Conservation (phyloP, 768 basidiomycete genomes). For the Amanita fuliginea region DNA sequence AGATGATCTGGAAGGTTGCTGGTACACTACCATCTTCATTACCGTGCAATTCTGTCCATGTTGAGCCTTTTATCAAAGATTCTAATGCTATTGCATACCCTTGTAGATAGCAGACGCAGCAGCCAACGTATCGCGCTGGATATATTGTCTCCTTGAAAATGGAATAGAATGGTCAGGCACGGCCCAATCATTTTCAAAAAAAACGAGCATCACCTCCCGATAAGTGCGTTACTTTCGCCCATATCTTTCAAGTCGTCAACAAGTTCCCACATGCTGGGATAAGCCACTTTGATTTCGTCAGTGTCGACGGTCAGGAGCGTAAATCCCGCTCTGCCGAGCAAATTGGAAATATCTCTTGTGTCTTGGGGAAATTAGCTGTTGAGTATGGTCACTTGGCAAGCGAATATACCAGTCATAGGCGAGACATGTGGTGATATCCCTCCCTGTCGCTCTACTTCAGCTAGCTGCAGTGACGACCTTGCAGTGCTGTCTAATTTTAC, state of each 20-base stretch:
- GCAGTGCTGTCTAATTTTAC: background rate
- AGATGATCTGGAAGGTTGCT: slow-evolving; percentile 95
- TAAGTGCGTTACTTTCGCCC: slow-evolving; percentile 91
- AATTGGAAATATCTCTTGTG: slow-evolving; percentile 85
- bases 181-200: background rate
- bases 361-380: slow-evolving; percentile 33
- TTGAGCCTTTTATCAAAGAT: background rate
- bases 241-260: slow-evolving; percentile 90
- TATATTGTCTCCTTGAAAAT: slow-evolving; percentile 41
- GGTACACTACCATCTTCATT: slow-evolving; percentile 76
- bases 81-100: slow-evolving; percentile 33
- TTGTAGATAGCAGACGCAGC: slow-evolving; percentile 92
- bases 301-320: slow-evolving; percentile 89
- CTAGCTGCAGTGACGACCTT: slow-evolving; percentile 88
- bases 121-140: slow-evolving; percentile 77
- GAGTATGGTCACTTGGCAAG: background rate
- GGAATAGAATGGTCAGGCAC: slow-evolving; percentile 1
- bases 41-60: slow-evolving; percentile 64
- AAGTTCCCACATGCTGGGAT: slow-evolving; percentile 95
- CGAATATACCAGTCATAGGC: slow-evolving; percentile 82
- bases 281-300: slow-evolving; percentile 84
- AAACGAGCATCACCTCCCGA: slow-evolving; percentile 50
- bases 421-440: slow-evolving; percentile 95
- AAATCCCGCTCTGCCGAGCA: slow-evolving; percentile 89
- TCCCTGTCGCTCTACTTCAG: slow-evolving; percentile 88